Evolutionary conservation across 176 grass and related monocot genomes (phyloP).

Genomic region (Carex myosuroides): DNA sequence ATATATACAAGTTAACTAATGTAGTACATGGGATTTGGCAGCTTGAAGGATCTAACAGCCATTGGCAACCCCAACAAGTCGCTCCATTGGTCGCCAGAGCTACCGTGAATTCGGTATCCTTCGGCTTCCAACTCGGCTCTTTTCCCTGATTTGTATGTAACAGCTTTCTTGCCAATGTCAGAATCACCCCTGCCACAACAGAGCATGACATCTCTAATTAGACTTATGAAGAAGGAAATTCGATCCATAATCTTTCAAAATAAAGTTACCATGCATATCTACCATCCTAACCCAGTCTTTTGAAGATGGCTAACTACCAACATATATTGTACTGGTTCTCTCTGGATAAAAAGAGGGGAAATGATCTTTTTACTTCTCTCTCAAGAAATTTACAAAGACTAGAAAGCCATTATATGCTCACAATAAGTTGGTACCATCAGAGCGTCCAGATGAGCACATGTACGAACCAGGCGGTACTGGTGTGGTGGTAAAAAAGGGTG

Average conservation of each 20-base stretch:
- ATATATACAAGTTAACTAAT: slow-evolving; percentile 34
- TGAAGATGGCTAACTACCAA: not conserved
- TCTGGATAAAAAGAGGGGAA: not conserved
- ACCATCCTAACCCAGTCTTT: not conserved
- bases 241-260: not conserved
- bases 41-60: slow-evolving; percentile 79
- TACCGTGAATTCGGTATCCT: slow-evolving; percentile 84
- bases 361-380: not conserved
- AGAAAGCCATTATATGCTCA: not conserved
- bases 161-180: slow-evolving; percentile 62
- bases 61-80: slow-evolving; percentile 67
- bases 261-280: not conserved
- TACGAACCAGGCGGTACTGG: too few species aligned
- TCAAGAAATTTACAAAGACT: not conserved
- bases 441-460: too few species aligned
- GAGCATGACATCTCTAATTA: slow-evolving; percentile 8
- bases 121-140: slow-evolving; percentile 57
- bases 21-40: slow-evolving; percentile 92
- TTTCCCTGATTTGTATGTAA: slow-evolving; percentile 72
- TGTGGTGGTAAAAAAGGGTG: too few species aligned
- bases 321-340: not conserved
- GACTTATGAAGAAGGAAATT: slow-evolving; percentile 8
- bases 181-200: slow-evolving; percentile 36
- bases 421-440: too few species aligned
- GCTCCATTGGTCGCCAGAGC: slow-evolving; percentile 89